Evolutionary conservation across 176 grass and related monocot species (phyloP).

Genomic region (Areca catechu): DNA sequence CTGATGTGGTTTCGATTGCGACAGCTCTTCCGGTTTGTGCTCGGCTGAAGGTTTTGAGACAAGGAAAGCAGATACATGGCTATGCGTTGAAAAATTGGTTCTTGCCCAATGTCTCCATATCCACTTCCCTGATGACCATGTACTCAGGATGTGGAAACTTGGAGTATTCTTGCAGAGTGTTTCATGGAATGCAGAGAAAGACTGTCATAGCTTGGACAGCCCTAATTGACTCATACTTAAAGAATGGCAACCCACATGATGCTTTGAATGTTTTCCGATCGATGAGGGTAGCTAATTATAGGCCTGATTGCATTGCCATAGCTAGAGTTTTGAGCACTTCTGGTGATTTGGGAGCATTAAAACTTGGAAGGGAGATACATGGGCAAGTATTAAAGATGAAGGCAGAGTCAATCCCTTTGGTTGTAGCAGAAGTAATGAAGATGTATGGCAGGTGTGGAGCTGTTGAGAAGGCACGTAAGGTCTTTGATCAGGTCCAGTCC

Average conservation of each 20-base stretch:
- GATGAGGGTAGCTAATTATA: slow-evolving; percentile 40
- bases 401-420: slow-evolving; percentile 43
- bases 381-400: slow-evolving; percentile 55
- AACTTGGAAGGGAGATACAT: slow-evolving; percentile 56
- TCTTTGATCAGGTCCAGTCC: slow-evolving; percentile 45
- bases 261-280: slow-evolving; percentile 58
- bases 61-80: slow-evolving; percentile 68
- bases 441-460: slow-evolving; percentile 75
- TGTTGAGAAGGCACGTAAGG: slow-evolving; percentile 48
- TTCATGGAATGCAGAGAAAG: slow-evolving; percentile 58
- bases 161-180: slow-evolving; percentile 52
- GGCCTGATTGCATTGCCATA: slow-evolving; percentile 60
- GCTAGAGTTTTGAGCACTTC: slow-evolving; percentile 63
- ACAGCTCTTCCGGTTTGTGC: slow-evolving; percentile 79
- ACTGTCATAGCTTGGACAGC: slow-evolving; percentile 79
- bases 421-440: slow-evolving; percentile 51
- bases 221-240: slow-evolving; percentile 73
- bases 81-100: slow-evolving; percentile 77
- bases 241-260: slow-evolving; percentile 43
- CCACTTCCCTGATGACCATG: slow-evolving; percentile 72
- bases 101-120: slow-evolving; percentile 61
- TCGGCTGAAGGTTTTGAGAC: slow-evolving; percentile 43
- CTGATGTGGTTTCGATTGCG: slow-evolving; percentile 58
- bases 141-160: slow-evolving; percentile 40
- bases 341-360: slow-evolving; percentile 28